A percentile compares a stretch with the other conserved stretches of the same genome.
These are phyloP conservation scores for Microbotryomycetes sp. DNA, from an alignment of 1,284 basidiomycete species.

Conservation along the genomic window DNA sequence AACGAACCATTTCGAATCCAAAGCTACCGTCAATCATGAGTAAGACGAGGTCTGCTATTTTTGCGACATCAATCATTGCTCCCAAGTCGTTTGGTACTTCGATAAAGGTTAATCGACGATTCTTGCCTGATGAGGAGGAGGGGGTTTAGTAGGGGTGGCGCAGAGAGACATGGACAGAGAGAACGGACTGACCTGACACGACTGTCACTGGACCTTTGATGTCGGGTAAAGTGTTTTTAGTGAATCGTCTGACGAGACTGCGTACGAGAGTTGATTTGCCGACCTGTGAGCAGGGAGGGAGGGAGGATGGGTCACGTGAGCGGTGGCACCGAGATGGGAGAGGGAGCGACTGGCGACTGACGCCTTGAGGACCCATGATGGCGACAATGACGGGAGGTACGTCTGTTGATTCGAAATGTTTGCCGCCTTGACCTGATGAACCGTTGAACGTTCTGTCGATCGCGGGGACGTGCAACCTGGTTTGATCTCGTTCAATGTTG, in stretches of 20 bases:
- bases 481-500: constrained; percentile 89
- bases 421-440: constrained; percentile 29
- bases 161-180: neutral
- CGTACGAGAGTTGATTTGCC: constrained; percentile 94
- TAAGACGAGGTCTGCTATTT: constrained; percentile 90
- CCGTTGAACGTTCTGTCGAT: constrained; percentile 76
- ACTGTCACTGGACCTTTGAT: constrained; percentile 92
- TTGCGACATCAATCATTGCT: constrained; percentile 96
- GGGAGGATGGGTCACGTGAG: neutral
- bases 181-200: constrained; percentile 51
- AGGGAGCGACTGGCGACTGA: constrained; percentile 36
- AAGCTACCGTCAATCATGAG: constrained; percentile 98
- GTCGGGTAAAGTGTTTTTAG: constrained; percentile 87
- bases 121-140: constrained; percentile 56
- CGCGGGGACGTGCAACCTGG: constrained; percentile 88
- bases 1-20: constrained; percentile 91
- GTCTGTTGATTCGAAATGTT: constrained; percentile 55
- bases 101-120: constrained; percentile 83
- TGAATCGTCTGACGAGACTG: constrained; percentile 83
- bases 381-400: constrained; percentile 93
- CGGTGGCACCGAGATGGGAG: neutral
- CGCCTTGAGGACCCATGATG: constrained; percentile 94
- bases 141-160: constrained; percentile 37
- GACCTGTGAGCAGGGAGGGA: constrained; percentile 43
- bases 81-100: constrained; percentile 98